Conservation (phyloP, 2,329 filamentous ascomycete genomes). For the Zarea fungicola region DNA sequence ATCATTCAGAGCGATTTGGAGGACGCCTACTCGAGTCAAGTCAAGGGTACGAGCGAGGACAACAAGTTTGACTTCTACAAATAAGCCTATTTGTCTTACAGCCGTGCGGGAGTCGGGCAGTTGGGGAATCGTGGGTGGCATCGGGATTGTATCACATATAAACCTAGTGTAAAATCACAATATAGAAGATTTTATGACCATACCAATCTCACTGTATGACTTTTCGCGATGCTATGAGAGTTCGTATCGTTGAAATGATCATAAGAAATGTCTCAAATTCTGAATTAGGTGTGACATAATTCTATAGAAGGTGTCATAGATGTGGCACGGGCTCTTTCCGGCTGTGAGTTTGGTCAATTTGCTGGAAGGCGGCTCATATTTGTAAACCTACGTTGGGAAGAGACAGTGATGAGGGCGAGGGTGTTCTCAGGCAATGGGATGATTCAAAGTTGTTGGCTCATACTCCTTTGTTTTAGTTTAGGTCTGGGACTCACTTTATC, state of each 20-base stretch:
- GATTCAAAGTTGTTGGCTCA: too few species aligned
- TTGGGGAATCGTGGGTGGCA: background rate
- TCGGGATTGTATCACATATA: conserved; percentile 10
- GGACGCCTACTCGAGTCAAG: conserved; percentile 94
- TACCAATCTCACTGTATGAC: too few species aligned
- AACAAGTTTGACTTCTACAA: conserved; percentile 92
- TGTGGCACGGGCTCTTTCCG: too few species aligned
- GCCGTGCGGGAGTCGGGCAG: background rate
- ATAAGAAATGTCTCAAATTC: background rate
- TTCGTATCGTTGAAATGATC: background rate
- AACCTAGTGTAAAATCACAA: conserved; percentile 8
- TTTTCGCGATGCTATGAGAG: background rate
- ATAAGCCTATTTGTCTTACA: conserved; percentile 35
- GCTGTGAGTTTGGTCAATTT: too few species aligned
- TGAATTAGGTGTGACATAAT: too few species aligned
- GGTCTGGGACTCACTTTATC: too few species aligned
- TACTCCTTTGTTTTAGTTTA: too few species aligned
- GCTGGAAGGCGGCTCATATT: too few species aligned
- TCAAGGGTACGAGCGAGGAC: conserved; percentile 68
- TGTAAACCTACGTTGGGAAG: too few species aligned
- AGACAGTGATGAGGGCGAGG: too few species aligned
- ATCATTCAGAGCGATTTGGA: conserved; percentile 97
- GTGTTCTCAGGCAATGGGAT: too few species aligned
- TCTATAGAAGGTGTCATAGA: too few species aligned
- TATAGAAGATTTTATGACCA: conserved; percentile 3